A percentile compares a stretch with the other conserved stretches of the same genome.
These are phyloP conservation scores for Rhynchosporium agropyri DNA, from an alignment of 2,329 filamentous ascomycete species.

Conservation along the genomic window DNA sequence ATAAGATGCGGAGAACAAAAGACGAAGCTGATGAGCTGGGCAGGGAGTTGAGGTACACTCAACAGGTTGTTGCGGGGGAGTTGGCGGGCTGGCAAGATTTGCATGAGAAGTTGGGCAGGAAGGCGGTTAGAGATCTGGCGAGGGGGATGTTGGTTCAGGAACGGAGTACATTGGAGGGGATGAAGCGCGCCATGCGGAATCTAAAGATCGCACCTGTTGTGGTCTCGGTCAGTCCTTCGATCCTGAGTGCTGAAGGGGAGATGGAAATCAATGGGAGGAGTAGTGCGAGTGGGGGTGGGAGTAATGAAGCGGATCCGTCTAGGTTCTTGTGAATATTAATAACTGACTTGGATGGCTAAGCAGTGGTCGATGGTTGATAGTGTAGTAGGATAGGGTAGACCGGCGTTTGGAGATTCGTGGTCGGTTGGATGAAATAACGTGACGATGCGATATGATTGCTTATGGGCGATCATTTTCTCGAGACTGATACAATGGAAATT, in stretches of 20 bases:
- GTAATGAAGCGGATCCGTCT: not conserved
- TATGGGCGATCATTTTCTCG: no score
- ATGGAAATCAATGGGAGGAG: conserved; percentile 20
- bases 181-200: conserved; percentile 73
- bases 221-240: not conserved
- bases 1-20: conserved; percentile 71
- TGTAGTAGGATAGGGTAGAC: conserved; percentile 9
- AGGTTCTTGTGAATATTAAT: conserved; percentile 10
- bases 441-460: no score
- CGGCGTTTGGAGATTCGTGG: conserved; percentile 1
- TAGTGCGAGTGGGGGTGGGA: not conserved
- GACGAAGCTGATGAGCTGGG: conserved; percentile 74
- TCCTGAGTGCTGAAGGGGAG: conserved; percentile 13
- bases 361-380: not conserved
- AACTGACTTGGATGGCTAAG: not conserved
- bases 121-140: conserved; percentile 76
- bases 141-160: conserved; percentile 79
- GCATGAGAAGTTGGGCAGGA: conserved; percentile 75
- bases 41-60: conserved; percentile 84
- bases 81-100: conserved; percentile 93
- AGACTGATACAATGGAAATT: no score
- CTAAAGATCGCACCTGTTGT: conserved; percentile 31
- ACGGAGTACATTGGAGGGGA: conserved; percentile 74
- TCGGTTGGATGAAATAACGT: no score
- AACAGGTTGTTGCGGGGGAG: conserved; percentile 89